Evolutionary conservation across 257 asterid species (phyloP).

Genomic region (Solanum okadae): DNA sequence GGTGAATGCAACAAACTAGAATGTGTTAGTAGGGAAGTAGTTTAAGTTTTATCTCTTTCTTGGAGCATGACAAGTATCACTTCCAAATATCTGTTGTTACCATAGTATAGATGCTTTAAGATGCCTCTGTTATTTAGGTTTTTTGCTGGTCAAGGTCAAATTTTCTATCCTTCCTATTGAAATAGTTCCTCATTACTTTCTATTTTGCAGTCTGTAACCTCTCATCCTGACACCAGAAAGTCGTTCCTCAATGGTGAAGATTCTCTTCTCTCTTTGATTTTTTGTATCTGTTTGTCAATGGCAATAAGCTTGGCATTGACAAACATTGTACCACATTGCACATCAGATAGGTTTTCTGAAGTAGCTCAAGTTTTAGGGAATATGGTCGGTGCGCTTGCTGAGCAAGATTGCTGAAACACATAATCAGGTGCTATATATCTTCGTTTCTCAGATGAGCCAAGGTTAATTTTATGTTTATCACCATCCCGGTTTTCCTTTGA

Average conservation of each 20-base stretch:
- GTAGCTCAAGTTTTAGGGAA: constrained; percentile 16
- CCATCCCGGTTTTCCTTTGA: background rate
- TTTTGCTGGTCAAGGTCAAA: too few species aligned
- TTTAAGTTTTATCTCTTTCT: background rate
- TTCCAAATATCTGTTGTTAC: background rate
- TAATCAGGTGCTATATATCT: constrained; percentile 20
- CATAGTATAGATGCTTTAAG: background rate
- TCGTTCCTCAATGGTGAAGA: too few species aligned
- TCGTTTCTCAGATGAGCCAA: constrained; percentile 18
- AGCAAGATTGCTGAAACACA: constrained; percentile 11
- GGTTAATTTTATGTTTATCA: constrained; percentile 7
- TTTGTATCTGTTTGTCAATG: too few species aligned
- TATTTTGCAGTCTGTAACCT: too few species aligned
- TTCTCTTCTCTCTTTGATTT: background rate
- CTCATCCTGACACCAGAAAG: too few species aligned
- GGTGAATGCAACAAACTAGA: background rate
- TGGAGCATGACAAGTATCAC: background rate
- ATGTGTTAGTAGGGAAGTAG: background rate
- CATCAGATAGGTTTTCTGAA: constrained; percentile 17
- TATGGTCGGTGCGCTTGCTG: constrained; percentile 16
- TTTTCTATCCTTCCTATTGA: too few species aligned
- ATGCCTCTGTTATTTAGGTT: too few species aligned
- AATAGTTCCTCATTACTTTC: too few species aligned
- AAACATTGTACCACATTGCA: background rate
- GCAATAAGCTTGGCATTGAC: too few species aligned